Percentiles rank a stretch among this genome's conserved stretches.
phyloP scores from a whole-genome alignment of 1,139 yeast species.

The Insectozyma bohioensis region DNA sequence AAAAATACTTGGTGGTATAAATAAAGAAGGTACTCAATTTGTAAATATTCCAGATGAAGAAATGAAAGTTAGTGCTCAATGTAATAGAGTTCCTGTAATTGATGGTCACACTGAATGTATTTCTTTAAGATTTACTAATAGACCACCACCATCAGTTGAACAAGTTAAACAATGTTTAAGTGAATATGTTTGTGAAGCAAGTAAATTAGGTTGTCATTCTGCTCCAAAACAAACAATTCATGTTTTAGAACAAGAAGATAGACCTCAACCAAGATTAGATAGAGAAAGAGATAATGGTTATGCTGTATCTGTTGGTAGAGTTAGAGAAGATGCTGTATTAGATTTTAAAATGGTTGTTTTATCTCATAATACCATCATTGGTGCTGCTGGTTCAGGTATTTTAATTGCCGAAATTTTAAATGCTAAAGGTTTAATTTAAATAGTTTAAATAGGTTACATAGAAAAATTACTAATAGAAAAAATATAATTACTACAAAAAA shows the following conservation, averaged over 20 bases:
- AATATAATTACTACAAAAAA: neutral
- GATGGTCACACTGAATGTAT: conserved; percentile 99
- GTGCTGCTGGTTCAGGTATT: conserved; percentile 99
- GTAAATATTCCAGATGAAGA: conserved; percentile 65
- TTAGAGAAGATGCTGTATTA: conserved; percentile 88
- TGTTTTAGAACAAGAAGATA: conserved; percentile 83
- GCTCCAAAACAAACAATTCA: conserved; percentile 94
- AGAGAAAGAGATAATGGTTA: conserved; percentile 93
- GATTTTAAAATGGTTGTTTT: conserved; percentile 95
- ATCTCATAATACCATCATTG: conserved; percentile 95
- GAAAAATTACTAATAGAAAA: conserved; percentile 4
- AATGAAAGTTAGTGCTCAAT: conserved; percentile 88
- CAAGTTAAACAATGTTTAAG: conserved; percentile 68
- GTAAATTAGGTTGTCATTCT: conserved; percentile 73
- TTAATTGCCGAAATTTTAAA: conserved; percentile 88
- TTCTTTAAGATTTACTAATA: conserved; percentile 75
- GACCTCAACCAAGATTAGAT: conserved; percentile 98
- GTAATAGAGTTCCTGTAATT: conserved; percentile 94
- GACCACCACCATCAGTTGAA: conserved; percentile 83
- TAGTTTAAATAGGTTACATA: conserved; percentile 1
- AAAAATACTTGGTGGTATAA: conserved; percentile 76
- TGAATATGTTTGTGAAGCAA: conserved; percentile 84
- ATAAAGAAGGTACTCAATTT: conserved; percentile 56
- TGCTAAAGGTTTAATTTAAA: conserved; percentile 71
- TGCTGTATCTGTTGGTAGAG: conserved; percentile 93